Percentiles rank a stretch among this genome's conserved stretches.
phyloP scores from a whole-genome alignment of 2,329 filamentous ascomycete species.

The Periglandula ipomoeae region DNA sequence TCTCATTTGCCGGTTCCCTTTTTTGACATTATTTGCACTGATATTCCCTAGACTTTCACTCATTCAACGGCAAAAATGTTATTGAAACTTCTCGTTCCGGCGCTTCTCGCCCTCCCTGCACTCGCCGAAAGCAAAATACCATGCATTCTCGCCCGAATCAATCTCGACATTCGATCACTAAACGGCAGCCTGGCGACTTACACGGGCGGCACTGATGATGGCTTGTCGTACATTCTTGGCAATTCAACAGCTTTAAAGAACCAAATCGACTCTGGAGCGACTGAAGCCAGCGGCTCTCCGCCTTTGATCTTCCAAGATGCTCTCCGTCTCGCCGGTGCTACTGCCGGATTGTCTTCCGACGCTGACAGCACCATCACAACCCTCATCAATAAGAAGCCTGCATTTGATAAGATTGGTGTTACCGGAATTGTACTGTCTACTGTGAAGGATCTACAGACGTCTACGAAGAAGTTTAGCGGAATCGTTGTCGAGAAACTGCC shows the following conservation, averaged over 20 bases:
- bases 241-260: constrained; percentile 9
- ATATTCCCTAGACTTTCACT: too few species aligned
- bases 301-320: background rate
- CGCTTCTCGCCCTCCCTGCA: background rate
- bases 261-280: background rate
- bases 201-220: too few species aligned
- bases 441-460: background rate
- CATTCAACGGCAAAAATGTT: background rate
- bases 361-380: background rate
- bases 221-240: background rate
- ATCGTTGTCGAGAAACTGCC: background rate
- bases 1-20: too few species aligned
- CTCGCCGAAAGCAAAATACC: background rate
- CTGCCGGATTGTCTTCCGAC: background rate
- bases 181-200: constrained; percentile 11
- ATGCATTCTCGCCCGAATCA: background rate
- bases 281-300: background rate
- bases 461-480: background rate
- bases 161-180: constrained; percentile 3
- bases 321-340: background rate
- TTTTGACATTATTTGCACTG: too few species aligned
- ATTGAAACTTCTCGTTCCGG: background rate
- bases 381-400: background rate
- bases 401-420: background rate
- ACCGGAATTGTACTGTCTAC: background rate